These are phyloP conservation scores for Zygoascus ofunaensis DNA, from an alignment of 805 yeast genomes.

Conservation along the genomic window DNA sequence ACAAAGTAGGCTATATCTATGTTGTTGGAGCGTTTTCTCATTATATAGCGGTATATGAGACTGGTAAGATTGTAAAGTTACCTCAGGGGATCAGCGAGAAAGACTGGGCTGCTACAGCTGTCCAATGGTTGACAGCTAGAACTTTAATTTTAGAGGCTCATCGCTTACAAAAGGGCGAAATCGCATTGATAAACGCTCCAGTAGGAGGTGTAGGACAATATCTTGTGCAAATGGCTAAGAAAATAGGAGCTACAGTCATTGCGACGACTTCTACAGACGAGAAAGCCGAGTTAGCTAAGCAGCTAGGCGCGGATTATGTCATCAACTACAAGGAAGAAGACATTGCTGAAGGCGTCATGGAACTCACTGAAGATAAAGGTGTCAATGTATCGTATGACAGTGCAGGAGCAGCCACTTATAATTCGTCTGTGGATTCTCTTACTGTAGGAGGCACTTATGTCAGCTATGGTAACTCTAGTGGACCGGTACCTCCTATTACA, in stretches of 20 bases:
- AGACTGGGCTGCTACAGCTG: conserved; percentile 46
- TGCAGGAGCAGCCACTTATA: conserved; percentile 58
- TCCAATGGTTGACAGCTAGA: conserved; percentile 75
- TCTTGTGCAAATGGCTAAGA: conserved; percentile 52
- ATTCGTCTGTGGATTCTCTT: conserved; percentile 48
- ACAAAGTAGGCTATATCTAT: conserved; percentile 54
- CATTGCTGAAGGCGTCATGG: conserved; percentile 23
- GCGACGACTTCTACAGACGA: conserved; percentile 75
- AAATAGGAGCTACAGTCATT: conserved; percentile 69
- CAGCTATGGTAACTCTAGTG: conserved; percentile 80
- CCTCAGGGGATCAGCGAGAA: conserved; percentile 39
- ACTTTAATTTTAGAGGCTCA: conserved; percentile 62
- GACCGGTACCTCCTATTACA: conserved; percentile 66
- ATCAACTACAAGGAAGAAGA: conserved; percentile 35
- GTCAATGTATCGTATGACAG: conserved; percentile 29
- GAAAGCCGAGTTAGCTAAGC: conserved; percentile 57
- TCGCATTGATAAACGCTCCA: conserved; percentile 76
- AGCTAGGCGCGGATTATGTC: conserved; percentile 67
- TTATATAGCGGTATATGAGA: conserved; percentile 34
- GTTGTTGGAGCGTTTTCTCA: conserved; percentile 58
- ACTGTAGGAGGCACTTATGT: conserved; percentile 63
- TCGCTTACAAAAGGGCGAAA: conserved; percentile 58
- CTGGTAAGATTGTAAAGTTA: conserved; percentile 37
- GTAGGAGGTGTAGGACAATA: conserved; percentile 91
- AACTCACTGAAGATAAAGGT: conserved; percentile 27